Percentiles rank a stretch among this genome's conserved stretches.
Conservation (phyloP, 164 flowering plant species). For the Echeveria elegans region DNA sequence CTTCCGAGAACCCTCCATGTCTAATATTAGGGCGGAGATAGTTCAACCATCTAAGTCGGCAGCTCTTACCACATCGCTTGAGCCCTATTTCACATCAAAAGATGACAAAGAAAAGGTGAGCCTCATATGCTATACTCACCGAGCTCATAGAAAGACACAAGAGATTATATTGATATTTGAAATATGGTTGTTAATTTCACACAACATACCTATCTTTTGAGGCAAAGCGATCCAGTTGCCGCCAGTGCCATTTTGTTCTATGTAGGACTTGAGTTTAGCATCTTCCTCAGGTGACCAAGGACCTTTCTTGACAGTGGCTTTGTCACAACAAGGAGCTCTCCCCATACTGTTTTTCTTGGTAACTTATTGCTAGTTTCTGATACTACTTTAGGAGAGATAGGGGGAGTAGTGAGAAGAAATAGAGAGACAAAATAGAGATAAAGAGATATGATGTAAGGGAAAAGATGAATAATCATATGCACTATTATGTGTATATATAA, state of each 20-base stretch:
- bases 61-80: slow-evolving; percentile 25
- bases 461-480: not conserved
- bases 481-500: not conserved
- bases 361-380: slow-evolving; percentile 5
- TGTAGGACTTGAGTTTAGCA: slow-evolving; percentile 51
- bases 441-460: not conserved
- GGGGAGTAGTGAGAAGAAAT: not conserved
- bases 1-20: slow-evolving; percentile 25
- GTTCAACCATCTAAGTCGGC: slow-evolving; percentile 26
- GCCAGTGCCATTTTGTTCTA: slow-evolving; percentile 60
- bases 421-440: not conserved
- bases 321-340: slow-evolving; percentile 89
- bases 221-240: slow-evolving; percentile 91
- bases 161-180: not conserved
- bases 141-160: not conserved
- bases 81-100: slow-evolving; percentile 12
- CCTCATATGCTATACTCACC: not conserved
- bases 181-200: not conserved
- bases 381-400: slow-evolving; percentile 6
- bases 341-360: slow-evolving; percentile 35
- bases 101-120: too few species aligned
- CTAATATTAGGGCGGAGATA: slow-evolving; percentile 27
- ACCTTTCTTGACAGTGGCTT: slow-evolving; percentile 80
- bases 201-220: slow-evolving; percentile 54
- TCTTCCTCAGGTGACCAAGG: slow-evolving; percentile 95